phyloP scores from a whole-genome alignment of 2,329 filamentous ascomycete species.

The Curvularia spicifera region DNA sequence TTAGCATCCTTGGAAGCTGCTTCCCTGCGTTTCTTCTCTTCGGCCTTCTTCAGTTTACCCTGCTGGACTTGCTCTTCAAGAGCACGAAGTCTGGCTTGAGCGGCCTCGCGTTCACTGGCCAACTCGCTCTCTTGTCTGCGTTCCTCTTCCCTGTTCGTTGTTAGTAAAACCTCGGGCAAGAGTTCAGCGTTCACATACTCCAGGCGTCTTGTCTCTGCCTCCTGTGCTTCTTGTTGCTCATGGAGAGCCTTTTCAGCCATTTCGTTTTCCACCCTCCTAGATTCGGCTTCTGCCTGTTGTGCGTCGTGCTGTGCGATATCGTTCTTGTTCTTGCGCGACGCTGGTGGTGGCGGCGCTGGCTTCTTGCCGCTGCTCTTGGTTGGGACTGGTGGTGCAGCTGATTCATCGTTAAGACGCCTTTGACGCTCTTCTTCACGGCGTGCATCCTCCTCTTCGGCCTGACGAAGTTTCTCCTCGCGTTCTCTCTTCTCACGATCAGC shows the following conservation, averaged over 20 bases:
- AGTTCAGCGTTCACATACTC: constrained; percentile 70
- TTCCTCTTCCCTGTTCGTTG: constrained; percentile 69
- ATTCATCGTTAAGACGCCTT: constrained; percentile 80
- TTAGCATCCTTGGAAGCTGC: constrained; percentile 84
- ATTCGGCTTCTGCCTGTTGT: constrained; percentile 59
- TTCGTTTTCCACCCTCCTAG: constrained; percentile 65
- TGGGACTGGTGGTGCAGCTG: constrained; percentile 64
- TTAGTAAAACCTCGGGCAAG: constrained; percentile 17
- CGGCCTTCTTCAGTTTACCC: constrained; percentile 93
- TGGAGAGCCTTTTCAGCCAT: constrained; percentile 62
- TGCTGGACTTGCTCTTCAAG: constrained; percentile 93
- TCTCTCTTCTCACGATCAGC: constrained; percentile 88
- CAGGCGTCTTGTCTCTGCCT: constrained; percentile 73
- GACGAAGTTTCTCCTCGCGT: constrained; percentile 81
- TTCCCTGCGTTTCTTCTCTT: constrained; percentile 92
- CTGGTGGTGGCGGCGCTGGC: constrained; percentile 72
- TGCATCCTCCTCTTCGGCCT: constrained; percentile 93
- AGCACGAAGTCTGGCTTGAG: constrained; percentile 81
- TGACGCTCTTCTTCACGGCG: constrained; percentile 87
- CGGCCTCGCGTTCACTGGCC: constrained; percentile 77
- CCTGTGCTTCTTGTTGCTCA: constrained; percentile 77
- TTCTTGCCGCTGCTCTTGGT: constrained; percentile 53
- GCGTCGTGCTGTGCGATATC: constrained; percentile 65
- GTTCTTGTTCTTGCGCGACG: constrained; percentile 71
- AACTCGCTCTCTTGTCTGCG: constrained; percentile 80